Base-by-base conservation (phyloP, 169 alveolate species). In the Cryptosporidium ubiquitum region DNA sequence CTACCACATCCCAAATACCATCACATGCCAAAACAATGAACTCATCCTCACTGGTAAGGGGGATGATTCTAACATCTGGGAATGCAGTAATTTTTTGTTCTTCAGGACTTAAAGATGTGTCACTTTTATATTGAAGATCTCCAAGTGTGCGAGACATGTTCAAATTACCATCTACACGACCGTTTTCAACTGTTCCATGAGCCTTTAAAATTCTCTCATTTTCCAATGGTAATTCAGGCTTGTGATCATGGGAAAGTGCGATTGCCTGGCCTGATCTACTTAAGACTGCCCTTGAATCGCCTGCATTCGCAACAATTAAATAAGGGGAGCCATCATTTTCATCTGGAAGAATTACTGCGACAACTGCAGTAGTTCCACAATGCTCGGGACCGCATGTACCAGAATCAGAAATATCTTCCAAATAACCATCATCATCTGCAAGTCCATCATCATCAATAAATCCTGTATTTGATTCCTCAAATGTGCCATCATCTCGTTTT, bases 1-100 rank as follows among this genome's bases (percentile, higher is more conserved):
- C 94, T 44, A 97, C 92, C 75, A 98, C 97, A 92, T 98, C 99
- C 99, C 99, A 98, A 23, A 98, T 97, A 12, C 99, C 99, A 93
- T 98, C 99, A 95, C 99, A 98, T n/a, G 99, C 99, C 79, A 98
- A 95, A 40, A 98, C 93, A 57, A 98, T 92, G 91, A 98, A 98
- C 91, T 97, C 99, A 84, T 96, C 98, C 33, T 96, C 95, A 12
- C 89, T 91, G 0, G 95, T 92, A 66, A 96, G 85, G 14, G 95
- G 93, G 68, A 94, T 94, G 12, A 94, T 93, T 33, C 96, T 85
- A 33, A 97, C 95, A 68, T 98, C 99, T 14, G 99, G 99, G 74
- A 91, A 86, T 16, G 99, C 98, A 5, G 97, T 96, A 47, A 98
- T 97, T 85, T 96, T 94, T 86, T 97, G 98, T 79, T 97, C 98